A percentile compares a stretch with the other conserved stretches of the same genome.
phyloP scores from a whole-genome alignment of 164 flowering plant species.

The Stephania cephalantha region DNA sequence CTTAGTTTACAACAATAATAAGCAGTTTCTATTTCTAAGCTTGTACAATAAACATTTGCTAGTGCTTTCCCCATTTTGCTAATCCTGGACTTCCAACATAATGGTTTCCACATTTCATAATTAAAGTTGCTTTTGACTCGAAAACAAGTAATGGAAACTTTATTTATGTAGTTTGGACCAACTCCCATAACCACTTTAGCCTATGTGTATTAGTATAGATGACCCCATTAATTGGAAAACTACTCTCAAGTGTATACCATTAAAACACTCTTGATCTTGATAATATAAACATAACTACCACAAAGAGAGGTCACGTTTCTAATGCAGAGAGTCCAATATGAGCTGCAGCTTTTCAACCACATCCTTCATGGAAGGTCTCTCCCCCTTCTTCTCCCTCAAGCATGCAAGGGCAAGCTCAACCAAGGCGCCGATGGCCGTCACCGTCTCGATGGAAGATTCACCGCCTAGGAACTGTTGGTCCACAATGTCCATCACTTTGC shows the following conservation, averaged over 20 bases:
- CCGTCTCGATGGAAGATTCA: constrained; percentile 17
- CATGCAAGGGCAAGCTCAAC: constrained; percentile 50
- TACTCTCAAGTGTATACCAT: neutral
- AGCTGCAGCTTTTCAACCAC: constrained; percentile 42
- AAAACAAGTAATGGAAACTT: neutral
- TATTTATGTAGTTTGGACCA: neutral
- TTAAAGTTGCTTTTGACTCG: neutral
- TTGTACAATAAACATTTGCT: neutral
- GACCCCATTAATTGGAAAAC: neutral
- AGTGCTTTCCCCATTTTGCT: constrained; percentile 4
- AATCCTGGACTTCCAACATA: constrained; percentile 2
- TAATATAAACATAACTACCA: neutral
- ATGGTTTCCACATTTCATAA: constrained; percentile 8
- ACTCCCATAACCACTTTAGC: too few species aligned
- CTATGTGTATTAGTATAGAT: neutral
- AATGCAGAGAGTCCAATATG: constrained; percentile 20
- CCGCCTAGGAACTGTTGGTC: constrained; percentile 29
- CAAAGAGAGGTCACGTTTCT: constrained; percentile 10
- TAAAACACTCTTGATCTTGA: neutral
- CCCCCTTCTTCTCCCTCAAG: constrained; percentile 46
- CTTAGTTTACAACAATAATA: too few species aligned
- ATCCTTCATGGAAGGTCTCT: constrained; percentile 62
- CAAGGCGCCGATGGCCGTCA: constrained; percentile 27
- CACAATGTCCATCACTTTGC: constrained; percentile 38
- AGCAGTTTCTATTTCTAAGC: neutral